These are phyloP conservation scores for Murraya paniculata DNA, from an alignment of 345 rosid species.

Conservation along the genomic window DNA sequence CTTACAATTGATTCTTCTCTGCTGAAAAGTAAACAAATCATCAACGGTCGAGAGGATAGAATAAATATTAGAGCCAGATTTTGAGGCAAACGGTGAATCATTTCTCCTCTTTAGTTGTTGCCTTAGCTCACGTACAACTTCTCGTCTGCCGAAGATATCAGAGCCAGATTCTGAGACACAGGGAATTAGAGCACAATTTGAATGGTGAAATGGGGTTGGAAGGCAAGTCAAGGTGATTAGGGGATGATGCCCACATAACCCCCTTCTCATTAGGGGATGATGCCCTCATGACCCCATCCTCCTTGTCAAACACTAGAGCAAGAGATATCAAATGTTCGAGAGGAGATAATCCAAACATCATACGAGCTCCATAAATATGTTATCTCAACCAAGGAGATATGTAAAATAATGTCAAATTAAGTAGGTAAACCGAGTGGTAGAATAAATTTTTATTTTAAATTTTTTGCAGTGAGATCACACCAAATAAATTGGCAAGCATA, in stretches of 20 bases:
- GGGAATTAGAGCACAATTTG: constrained; percentile 82
- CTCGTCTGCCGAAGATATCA: constrained; percentile 84
- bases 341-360: constrained; percentile 21
- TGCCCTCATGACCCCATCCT: constrained; percentile 46
- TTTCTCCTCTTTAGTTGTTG: constrained; percentile 90
- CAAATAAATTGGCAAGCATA: too few species aligned
- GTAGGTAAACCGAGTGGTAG: neutral
- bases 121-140: constrained; percentile 85
- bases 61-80: too few species aligned
- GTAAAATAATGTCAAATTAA: neutral
- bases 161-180: constrained; percentile 98
- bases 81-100: constrained; percentile 17
- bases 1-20: too few species aligned
- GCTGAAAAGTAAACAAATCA: too few species aligned
- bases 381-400: neutral
- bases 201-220: constrained; percentile 68
- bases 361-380: neutral
- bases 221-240: constrained; percentile 71
- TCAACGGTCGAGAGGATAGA: too few species aligned
- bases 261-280: neutral
- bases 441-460: too few species aligned
- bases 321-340: constrained; percentile 74
- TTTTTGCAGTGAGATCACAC: too few species aligned
- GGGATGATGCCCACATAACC: constrained; percentile 55
- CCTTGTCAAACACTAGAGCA: constrained; percentile 53